Percentiles rank a stretch among this genome's conserved stretches.
Conservation (phyloP, 2,329 filamentous ascomycete species). For the Cryphonectria radicalis region DNA sequence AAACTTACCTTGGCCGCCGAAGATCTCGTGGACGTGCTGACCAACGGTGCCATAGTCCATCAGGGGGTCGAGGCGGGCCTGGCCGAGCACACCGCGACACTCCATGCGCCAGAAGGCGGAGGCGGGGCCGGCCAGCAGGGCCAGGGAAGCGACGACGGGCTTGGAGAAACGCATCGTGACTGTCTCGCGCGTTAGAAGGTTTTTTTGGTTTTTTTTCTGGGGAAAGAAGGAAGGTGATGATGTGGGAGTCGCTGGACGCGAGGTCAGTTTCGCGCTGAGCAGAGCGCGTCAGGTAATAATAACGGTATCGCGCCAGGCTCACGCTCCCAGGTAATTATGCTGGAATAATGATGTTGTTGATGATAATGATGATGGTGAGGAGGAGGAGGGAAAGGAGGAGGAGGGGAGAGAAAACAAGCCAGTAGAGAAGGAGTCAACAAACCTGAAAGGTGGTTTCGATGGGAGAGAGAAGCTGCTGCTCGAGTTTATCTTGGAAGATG, state of each 20-base stretch:
- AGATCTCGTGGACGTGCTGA: conserved; percentile 73
- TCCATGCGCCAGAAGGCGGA: conserved; percentile 89
- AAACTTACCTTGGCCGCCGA: conserved; percentile 75
- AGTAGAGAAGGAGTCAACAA: not conserved
- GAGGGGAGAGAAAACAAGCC: too few species aligned
- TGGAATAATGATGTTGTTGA: conserved; percentile 4
- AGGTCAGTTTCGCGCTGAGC: conserved; percentile 14
- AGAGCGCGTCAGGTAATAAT: not conserved
- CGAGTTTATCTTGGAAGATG: not conserved
- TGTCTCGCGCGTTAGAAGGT: conserved; percentile 14
- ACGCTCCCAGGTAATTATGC: not conserved
- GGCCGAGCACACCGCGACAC: conserved; percentile 71
- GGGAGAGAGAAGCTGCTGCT: not conserved
- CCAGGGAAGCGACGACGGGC: conserved; percentile 12
- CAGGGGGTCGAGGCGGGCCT: conserved; percentile 79
- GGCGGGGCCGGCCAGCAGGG: conserved; percentile 36
- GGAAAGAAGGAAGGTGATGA: not conserved
- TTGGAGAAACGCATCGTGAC: conserved; percentile 26
- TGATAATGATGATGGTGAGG: not conserved
- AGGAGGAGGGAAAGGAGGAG: not conserved
- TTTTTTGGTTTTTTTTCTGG: not conserved
- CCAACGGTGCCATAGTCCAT: conserved; percentile 63
- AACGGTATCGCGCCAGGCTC: not conserved
- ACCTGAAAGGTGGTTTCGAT: not conserved
- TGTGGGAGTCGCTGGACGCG: not conserved